These are phyloP conservation scores for Kentomonas sorsogonicus DNA, from an alignment of 208 protist genomes.

Conservation along the genomic window DNA sequence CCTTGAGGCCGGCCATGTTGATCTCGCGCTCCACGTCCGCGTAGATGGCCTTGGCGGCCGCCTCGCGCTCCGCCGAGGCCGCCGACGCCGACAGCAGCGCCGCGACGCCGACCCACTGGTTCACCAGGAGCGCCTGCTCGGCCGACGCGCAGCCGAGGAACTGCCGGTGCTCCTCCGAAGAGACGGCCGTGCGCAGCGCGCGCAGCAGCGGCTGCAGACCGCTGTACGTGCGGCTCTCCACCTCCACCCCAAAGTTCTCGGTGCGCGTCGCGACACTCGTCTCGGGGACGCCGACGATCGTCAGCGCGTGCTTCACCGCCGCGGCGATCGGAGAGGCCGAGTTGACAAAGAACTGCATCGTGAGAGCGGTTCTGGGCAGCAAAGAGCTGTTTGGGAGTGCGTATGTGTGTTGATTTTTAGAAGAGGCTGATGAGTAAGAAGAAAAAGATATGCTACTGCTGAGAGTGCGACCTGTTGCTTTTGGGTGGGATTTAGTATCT, in stretches of 20 bases:
- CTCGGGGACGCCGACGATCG: conserved; percentile 14
- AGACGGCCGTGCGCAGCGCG: conserved; percentile 23
- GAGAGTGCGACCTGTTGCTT: too few relatives aligned
- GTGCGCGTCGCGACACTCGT: conserved; percentile 10
- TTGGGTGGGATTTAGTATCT: not conserved
- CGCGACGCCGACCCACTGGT: conserved; percentile 52
- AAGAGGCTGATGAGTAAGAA: too few relatives aligned
- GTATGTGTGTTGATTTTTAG: too few relatives aligned
- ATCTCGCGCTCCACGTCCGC: conserved; percentile 45
- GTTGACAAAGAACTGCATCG: conserved; percentile 22
- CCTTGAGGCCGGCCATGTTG: conserved; percentile 16
- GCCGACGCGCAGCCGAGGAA: conserved; percentile 29
- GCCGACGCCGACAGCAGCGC: conserved; percentile 25
- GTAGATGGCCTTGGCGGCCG: conserved; percentile 31
- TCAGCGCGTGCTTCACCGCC: conserved; percentile 26
- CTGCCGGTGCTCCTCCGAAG: conserved; percentile 15
- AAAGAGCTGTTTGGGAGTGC: too few relatives aligned
- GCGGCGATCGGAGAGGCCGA: conserved; percentile 23
- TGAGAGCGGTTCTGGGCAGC: too few relatives aligned
- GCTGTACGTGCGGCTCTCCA: conserved; percentile 17
- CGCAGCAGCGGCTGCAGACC: conserved; percentile 28
- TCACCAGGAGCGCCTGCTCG: conserved; percentile 28
- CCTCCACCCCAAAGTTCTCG: conserved; percentile 19
- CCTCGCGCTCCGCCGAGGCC: conserved; percentile 2
- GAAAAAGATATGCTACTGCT: too few relatives aligned